These are phyloP conservation scores for Scheffersomyces stipitis DNA, from an alignment of 805 yeast genomes.

Conservation along the genomic window DNA sequence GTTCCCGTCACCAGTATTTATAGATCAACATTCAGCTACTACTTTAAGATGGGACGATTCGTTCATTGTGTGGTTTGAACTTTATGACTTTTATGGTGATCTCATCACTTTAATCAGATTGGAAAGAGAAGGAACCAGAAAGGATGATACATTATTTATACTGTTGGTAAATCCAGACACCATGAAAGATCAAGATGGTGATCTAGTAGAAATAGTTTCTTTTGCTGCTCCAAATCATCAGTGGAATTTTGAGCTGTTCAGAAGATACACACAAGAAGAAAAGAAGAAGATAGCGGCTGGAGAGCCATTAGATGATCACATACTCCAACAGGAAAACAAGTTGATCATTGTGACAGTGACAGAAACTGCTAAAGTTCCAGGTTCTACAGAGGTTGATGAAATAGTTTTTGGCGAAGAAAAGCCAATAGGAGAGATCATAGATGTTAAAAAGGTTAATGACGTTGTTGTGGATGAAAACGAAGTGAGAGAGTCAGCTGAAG, in stretches of 20 bases:
- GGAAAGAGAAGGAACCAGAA: constrained; percentile 19
- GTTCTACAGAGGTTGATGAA: too few relatives aligned
- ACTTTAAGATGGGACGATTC: constrained; percentile 26
- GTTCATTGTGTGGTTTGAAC: constrained; percentile 36
- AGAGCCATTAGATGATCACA: background rate
- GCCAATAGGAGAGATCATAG: too few relatives aligned
- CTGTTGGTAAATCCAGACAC: constrained; percentile 31
- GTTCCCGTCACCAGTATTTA: constrained; percentile 25
- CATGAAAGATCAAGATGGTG: constrained; percentile 32
- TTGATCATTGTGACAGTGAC: constrained; percentile 9
- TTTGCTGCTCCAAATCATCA: constrained; percentile 22
- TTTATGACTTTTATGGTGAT: constrained; percentile 33
- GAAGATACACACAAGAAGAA: constrained; percentile 4
- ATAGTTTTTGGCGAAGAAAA: too few relatives aligned
- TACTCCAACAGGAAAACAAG: too few relatives aligned
- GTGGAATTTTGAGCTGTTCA: constrained; percentile 29
- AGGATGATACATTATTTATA: constrained; percentile 14
- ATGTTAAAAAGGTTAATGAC: too few relatives aligned
- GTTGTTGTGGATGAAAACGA: too few relatives aligned
- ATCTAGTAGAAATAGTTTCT: constrained; percentile 13
- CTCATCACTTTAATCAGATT: constrained; percentile 26
- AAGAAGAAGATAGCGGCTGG: background rate
- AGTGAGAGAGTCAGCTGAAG: too few relatives aligned
- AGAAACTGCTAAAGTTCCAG: background rate
- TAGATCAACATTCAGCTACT: constrained; percentile 1